Evolutionary conservation across 768 basidiomycete species (phyloP).

Genomic region (Hypsizygus marmoreus): DNA sequence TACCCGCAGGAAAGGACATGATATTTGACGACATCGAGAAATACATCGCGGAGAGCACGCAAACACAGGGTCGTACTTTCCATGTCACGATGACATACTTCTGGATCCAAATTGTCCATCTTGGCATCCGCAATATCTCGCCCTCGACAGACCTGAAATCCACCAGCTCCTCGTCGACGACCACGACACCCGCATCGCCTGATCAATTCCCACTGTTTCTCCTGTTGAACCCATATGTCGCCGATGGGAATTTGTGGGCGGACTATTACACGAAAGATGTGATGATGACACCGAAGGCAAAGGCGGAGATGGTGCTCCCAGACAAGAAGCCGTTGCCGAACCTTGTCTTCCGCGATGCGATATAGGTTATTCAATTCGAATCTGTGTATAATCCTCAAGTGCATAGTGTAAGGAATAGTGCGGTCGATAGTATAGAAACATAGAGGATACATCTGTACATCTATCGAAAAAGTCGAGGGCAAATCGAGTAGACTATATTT

Average conservation of each 20-base stretch:
- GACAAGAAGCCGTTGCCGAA: conserved; percentile 46
- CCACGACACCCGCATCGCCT: conserved; percentile 14
- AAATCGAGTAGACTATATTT: no score
- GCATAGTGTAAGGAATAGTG: no score
- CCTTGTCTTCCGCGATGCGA: conserved; percentile 37
- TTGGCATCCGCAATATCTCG: conserved; percentile 42
- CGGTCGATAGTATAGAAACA: no score
- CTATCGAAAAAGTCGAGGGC: no score
- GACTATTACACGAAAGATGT: conserved; percentile 46
- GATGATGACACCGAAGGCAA: conserved; percentile 44
- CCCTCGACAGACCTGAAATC: conserved; percentile 12
- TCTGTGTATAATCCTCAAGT: no score
- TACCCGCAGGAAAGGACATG: conserved; percentile 39
- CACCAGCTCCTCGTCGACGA: conserved; percentile 2
- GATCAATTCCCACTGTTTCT: conserved; percentile 40
- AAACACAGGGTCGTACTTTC: conserved; percentile 39
- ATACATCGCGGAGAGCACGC: conserved; percentile 38
- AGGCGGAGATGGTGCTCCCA: conserved; percentile 43
- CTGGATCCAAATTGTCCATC: conserved; percentile 52
- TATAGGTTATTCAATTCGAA: no score
- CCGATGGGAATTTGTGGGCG: conserved; percentile 41
- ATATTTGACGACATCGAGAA: conserved; percentile 43
- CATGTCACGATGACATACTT: conserved; percentile 53
- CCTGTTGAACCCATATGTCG: conserved; percentile 41
- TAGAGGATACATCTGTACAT: no score